Conservation (phyloP, 2,329 filamentous ascomycete genomes). For the Colletotrichum sp. region DNA sequence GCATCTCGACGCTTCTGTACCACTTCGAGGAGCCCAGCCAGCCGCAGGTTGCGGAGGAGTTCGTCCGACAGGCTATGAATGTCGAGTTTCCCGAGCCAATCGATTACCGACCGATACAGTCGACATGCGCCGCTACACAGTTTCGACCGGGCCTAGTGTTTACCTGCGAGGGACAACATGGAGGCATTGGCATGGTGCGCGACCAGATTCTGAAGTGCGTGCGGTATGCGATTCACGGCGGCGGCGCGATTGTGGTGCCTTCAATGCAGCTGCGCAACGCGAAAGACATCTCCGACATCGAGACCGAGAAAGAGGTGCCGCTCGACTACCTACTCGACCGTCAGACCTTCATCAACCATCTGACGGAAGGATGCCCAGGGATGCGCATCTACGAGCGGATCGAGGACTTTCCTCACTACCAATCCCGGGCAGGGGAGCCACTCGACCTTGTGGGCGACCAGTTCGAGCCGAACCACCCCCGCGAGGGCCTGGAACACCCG, state of each 20-base stretch:
- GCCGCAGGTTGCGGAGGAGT: conserved; percentile 19
- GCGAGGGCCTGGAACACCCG: conserved; percentile 25
- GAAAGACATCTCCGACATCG: conserved; percentile 34
- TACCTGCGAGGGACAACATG: conserved; percentile 43
- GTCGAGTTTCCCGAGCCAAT: conserved; percentile 40
- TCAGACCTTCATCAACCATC: conserved; percentile 26
- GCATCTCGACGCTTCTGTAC: neutral
- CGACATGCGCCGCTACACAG: conserved; percentile 33
- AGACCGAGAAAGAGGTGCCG: conserved; percentile 30
- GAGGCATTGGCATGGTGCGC: conserved; percentile 43
- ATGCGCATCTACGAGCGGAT: conserved; percentile 31
- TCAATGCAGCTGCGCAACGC: conserved; percentile 39
- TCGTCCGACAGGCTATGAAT: conserved; percentile 28
- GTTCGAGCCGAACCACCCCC: conserved; percentile 34
- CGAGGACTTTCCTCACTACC: conserved; percentile 33
- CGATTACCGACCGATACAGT: conserved; percentile 36
- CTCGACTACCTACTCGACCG: conserved; percentile 35
- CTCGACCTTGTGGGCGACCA: conserved; percentile 32
- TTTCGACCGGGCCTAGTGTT: conserved; percentile 42
- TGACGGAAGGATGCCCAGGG: conserved; percentile 31
- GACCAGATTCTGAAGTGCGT: conserved; percentile 46
- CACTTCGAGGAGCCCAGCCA: neutral
- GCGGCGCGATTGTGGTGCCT: conserved; percentile 39
- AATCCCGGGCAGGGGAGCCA: conserved; percentile 16
- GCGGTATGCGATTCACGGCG: conserved; percentile 42